These are phyloP conservation scores for Ceratobasidium sp. DNA, from an alignment of 1,284 basidiomycete species.

Conservation along the genomic window DNA sequence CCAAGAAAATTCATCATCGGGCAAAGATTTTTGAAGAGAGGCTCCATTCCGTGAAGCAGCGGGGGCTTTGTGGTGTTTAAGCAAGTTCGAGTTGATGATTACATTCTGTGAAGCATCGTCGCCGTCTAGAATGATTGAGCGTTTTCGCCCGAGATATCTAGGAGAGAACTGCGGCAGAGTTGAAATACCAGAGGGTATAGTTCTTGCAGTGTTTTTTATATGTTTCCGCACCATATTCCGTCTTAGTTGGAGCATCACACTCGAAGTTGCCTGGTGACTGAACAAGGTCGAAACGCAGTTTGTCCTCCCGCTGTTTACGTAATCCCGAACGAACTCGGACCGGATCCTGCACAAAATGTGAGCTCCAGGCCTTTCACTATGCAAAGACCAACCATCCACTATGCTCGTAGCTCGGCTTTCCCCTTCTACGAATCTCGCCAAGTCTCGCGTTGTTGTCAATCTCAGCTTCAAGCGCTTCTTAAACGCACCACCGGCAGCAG, in stretches of 20 bases:
- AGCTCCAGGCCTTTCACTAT: conserved; percentile 5
- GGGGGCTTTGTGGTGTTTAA: conserved; percentile 13
- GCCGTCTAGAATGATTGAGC: conserved; percentile 29
- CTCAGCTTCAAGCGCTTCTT: conserved; percentile 22
- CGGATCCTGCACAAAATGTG: conserved; percentile 32
- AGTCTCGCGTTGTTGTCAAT: not conserved
- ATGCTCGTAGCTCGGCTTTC: conserved; percentile 33
- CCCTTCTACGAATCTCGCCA: conserved; percentile 1
- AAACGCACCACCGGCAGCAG: conserved; percentile 24
- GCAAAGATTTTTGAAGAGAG: conserved; percentile 11
- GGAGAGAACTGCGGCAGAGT: conserved; percentile 13
- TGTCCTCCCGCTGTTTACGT: not conserved
- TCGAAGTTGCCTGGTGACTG: too few species aligned
- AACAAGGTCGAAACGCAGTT: too few species aligned
- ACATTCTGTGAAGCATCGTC: conserved; percentile 35
- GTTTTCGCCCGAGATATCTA: conserved; percentile 15
- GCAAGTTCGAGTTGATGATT: conserved; percentile 31
- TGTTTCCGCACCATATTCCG: not conserved
- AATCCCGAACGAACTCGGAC: conserved; percentile 32
- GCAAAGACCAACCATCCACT: not conserved
- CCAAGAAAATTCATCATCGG: conserved; percentile 35
- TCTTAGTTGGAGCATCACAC: too few species aligned
- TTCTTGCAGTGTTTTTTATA: conserved; percentile 1
- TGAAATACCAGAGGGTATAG: conserved; percentile 14
- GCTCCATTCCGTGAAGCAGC: not conserved